Evolutionary conservation across 495 filamentous ascomycete genomes (phyloP).

Genomic region (Aspergillus asperescens): DNA sequence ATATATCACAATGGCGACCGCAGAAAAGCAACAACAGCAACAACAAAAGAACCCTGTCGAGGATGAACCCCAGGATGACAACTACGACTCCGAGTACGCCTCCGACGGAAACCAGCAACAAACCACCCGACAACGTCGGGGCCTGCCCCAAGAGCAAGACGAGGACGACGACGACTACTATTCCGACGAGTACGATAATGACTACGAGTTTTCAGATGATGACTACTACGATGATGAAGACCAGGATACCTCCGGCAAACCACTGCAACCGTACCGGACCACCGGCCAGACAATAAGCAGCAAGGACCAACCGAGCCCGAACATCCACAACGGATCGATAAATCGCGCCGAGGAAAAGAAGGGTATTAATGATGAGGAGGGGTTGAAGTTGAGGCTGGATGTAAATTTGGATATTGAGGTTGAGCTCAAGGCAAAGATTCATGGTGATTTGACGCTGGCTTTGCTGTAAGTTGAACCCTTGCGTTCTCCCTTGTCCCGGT

Average conservation of each 20-base stretch:
- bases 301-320: conserved; percentile 6
- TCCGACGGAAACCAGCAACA: conserved; percentile 33
- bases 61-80: conserved; percentile 39
- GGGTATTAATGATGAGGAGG: conserved; percentile 38
- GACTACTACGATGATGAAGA: conserved; percentile 23
- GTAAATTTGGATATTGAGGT: conserved; percentile 85
- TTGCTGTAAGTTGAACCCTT: conserved; percentile 63
- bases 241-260: conserved; percentile 14
- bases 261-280: conserved; percentile 43
- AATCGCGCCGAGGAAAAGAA: conserved; percentile 27
- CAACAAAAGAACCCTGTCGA: conserved; percentile 30
- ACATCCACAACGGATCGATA: conserved; percentile 28
- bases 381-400: conserved; percentile 70
- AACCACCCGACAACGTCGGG: conserved; percentile 33
- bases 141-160: conserved; percentile 16
- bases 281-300: conserved; percentile 17
- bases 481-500: neutral
- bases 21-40: conserved; percentile 36
- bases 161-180: conserved; percentile 46
- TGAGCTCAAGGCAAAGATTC: conserved; percentile 82
- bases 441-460: conserved; percentile 79
- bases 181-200: conserved; percentile 42
- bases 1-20: conserved; percentile 35
- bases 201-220: conserved; percentile 18
- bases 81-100: conserved; percentile 31